These are phyloP conservation scores for Clavispora santaluciae DNA, from an alignment of 805 yeast genomes.

Conservation along the genomic window DNA sequence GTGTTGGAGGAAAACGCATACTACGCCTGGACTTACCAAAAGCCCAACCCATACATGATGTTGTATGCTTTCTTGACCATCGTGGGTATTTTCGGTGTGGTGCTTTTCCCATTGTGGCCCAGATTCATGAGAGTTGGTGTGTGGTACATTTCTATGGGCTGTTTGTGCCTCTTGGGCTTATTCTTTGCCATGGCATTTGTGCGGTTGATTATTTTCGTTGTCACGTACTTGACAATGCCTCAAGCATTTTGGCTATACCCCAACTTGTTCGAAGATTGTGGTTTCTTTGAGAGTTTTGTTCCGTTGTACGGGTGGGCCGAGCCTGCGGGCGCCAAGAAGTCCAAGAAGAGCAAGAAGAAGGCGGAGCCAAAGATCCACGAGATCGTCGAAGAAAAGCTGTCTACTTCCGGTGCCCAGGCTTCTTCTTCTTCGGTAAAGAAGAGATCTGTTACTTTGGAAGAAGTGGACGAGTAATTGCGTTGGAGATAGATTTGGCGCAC, in stretches of 20 bases:
- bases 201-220: slow-evolving; percentile 62
- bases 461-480: slow-evolving; percentile 28
- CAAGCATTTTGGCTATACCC: slow-evolving; percentile 96
- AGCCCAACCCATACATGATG: slow-evolving; percentile 61
- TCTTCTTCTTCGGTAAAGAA: slow-evolving; percentile 16
- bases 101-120: slow-evolving; percentile 96
- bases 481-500: neutral
- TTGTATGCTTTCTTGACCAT: slow-evolving; percentile 63
- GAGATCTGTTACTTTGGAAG: slow-evolving; percentile 37
- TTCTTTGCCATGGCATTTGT: slow-evolving; percentile 77
- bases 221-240: slow-evolving; percentile 53
- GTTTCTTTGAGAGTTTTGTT: slow-evolving; percentile 83
- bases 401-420: slow-evolving; percentile 14
- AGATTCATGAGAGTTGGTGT: slow-evolving; percentile 80
- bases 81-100: slow-evolving; percentile 55
- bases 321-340: slow-evolving; percentile 26
- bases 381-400: slow-evolving; percentile 4
- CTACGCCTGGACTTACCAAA: slow-evolving; percentile 77
- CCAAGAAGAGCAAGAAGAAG: slow-evolving; percentile 15
- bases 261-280: slow-evolving; percentile 91
- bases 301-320: slow-evolving; percentile 86
- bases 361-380: slow-evolving; percentile 7
- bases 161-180: slow-evolving; percentile 65
- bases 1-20: slow-evolving; percentile 61
- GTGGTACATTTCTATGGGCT: slow-evolving; percentile 80